Evolutionary conservation across 176 grass and related monocot species (phyloP).

Genomic region (Musa itinerans): DNA sequence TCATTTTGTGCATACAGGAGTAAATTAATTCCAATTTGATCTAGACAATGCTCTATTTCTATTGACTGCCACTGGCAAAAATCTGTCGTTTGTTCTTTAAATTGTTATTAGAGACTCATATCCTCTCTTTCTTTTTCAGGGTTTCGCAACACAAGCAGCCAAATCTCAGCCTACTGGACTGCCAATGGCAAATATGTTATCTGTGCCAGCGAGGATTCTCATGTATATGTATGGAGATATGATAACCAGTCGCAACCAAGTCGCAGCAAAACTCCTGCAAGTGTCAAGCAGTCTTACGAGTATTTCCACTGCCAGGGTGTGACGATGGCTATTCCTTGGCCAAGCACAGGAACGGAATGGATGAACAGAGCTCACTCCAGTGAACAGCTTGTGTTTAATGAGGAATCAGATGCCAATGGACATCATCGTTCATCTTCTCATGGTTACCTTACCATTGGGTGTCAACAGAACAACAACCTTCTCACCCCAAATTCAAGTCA

Average conservation of each 20-base stretch:
- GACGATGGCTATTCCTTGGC: conserved; percentile 40
- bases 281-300: conserved; percentile 37
- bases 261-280: conserved; percentile 37
- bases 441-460: conserved; percentile 13
- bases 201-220: conserved; percentile 10
- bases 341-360: conserved; percentile 24
- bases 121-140: neutral
- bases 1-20: no score
- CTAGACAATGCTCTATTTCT: no score
- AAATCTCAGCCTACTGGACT: conserved; percentile 14
- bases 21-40: no score
- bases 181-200: conserved; percentile 3
- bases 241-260: conserved; percentile 4
- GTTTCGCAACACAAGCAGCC: conserved; percentile 53
- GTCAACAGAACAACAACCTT: conserved; percentile 21
- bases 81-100: neutral
- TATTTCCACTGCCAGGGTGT: conserved; percentile 10
- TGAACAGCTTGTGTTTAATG: conserved; percentile 25
- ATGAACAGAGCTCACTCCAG: conserved; percentile 27
- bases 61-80: neutral
- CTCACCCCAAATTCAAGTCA: conserved; percentile 36
- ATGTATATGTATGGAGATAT: conserved; percentile 12
- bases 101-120: neutral
- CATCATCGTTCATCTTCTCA: conserved; percentile 18
- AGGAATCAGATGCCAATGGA: conserved; percentile 19